Conservation (phyloP, 1,284 basidiomycete genomes). For the Boletellus dicymbophilus region DNA sequence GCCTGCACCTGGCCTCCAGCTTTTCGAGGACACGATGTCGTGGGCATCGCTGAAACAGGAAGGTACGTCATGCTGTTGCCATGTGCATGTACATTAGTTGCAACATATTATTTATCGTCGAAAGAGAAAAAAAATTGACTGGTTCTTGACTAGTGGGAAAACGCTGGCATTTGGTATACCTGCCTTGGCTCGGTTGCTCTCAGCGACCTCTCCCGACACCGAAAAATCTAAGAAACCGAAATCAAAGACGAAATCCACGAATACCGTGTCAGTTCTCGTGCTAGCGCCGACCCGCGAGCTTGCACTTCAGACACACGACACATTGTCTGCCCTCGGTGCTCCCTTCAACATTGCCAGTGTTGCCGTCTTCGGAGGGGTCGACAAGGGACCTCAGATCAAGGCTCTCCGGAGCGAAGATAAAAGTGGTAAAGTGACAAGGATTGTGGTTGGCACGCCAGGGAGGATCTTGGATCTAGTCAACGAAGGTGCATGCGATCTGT, state of each 20-base stretch:
- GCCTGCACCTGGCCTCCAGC: conserved; percentile 95
- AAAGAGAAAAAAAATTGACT: conserved; percentile 8
- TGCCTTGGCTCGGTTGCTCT: conserved; percentile 70
- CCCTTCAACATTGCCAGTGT: conserved; percentile 58
- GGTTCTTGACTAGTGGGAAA: conserved; percentile 69
- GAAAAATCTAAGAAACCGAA: conserved; percentile 36
- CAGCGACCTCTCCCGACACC: conserved; percentile 22
- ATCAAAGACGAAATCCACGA: conserved; percentile 19
- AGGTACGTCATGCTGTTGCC: conserved; percentile 45
- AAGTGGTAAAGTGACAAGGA: conserved; percentile 49
- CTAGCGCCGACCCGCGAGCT: conserved; percentile 94
- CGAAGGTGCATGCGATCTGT: conserved; percentile 83
- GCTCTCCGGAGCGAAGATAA: conserved; percentile 53
- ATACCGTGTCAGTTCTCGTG: conserved; percentile 75
- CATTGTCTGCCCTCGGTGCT: conserved; percentile 77
- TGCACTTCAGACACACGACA: conserved; percentile 93
- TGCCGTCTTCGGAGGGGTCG: conserved; percentile 91
- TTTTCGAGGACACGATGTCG: conserved; percentile 82
- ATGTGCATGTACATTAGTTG: background rate
- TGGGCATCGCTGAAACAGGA: conserved; percentile 98
- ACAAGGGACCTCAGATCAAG: conserved; percentile 81
- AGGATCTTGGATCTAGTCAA: conserved; percentile 89
- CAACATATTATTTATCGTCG: background rate
- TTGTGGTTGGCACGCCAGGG: conserved; percentile 89
- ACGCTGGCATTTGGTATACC: conserved; percentile 97